A percentile compares a stretch with the other conserved stretches of the same genome.
phyloP scores from a whole-genome alignment of 106 monocot genomes.

The Triglochin maritima region DNA sequence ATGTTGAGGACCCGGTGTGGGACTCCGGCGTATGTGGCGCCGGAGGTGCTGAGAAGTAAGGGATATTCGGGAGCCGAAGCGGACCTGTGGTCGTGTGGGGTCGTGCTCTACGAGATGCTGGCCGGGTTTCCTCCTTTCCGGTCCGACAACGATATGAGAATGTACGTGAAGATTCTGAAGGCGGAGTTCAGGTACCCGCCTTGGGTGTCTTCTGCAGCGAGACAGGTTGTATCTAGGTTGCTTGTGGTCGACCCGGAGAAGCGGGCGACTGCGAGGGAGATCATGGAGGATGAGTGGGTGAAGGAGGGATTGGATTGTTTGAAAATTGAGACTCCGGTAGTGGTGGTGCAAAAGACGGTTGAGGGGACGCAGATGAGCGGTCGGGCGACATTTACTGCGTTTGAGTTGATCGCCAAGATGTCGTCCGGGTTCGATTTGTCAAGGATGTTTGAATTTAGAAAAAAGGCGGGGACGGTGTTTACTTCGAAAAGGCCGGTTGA shows the following conservation, averaged over 20 bases:
- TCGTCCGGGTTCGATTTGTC: conserved; percentile 30
- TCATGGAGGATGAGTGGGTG: conserved; percentile 28
- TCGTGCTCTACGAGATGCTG: conserved; percentile 53
- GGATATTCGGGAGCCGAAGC: conserved; percentile 40
- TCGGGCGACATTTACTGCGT: conserved; percentile 26
- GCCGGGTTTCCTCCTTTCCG: conserved; percentile 50
- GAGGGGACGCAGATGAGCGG: not conserved
- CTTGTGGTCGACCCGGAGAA: conserved; percentile 30
- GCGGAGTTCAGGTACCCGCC: conserved; percentile 29
- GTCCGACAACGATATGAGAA: conserved; percentile 25
- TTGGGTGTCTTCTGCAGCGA: conserved; percentile 30
- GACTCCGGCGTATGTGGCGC: conserved; percentile 60
- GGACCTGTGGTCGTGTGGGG: conserved; percentile 63
- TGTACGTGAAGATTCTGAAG: conserved; percentile 41
- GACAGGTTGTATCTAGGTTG: conserved; percentile 19
- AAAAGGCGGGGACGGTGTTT: conserved; percentile 30
- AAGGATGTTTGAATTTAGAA: conserved; percentile 17
- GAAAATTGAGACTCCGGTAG: no score
- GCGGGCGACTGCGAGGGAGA: conserved; percentile 12
- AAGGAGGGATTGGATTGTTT: not conserved
- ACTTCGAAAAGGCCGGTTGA: conserved; percentile 27
- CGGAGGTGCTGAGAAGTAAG: conserved; percentile 45
- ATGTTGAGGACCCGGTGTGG: conserved; percentile 54
- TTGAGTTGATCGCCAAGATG: conserved; percentile 31
- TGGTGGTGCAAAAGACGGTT: conserved; percentile 9